These are phyloP conservation scores for Candida lessepsii DNA, from an alignment of 805 yeast genomes.

Conservation along the genomic window DNA sequence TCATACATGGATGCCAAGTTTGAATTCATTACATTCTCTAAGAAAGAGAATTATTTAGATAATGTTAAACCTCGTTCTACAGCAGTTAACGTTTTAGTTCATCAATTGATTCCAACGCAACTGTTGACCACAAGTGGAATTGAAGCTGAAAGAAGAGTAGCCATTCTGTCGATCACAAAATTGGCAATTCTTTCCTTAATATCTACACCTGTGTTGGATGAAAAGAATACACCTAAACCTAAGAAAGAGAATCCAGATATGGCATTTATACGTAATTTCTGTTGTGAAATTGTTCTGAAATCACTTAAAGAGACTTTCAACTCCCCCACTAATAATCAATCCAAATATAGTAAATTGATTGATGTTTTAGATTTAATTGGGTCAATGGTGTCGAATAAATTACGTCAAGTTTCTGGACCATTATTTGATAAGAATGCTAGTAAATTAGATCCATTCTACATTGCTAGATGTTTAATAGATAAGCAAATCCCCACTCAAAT, in stretches of 20 bases:
- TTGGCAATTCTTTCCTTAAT: constrained; percentile 61
- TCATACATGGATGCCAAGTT: constrained; percentile 80
- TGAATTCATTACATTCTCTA: constrained; percentile 77
- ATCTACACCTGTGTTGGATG: constrained; percentile 54
- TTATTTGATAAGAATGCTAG: constrained; percentile 47
- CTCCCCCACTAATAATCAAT: constrained; percentile 7
- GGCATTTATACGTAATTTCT: constrained; percentile 69
- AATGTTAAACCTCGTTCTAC: constrained; percentile 69
- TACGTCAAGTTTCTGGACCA: constrained; percentile 41
- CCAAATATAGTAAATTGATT: constrained; percentile 49
- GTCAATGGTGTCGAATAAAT: constrained; percentile 42
- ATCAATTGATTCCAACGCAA: constrained; percentile 66
- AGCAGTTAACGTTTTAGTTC: constrained; percentile 71
- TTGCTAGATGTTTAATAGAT: constrained; percentile 68
- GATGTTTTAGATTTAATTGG: constrained; percentile 52
- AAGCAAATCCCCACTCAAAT: constrained; percentile 58
- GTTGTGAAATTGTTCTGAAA: constrained; percentile 65
- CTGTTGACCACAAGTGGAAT: constrained; percentile 36
- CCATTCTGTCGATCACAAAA: constrained; percentile 62
- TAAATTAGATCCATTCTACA: constrained; percentile 59
- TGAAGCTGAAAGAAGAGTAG: constrained; percentile 49
- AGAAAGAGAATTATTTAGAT: constrained; percentile 40
- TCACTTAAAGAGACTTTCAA: constrained; percentile 52
- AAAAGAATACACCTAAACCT: constrained; percentile 42
- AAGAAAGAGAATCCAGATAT: constrained; percentile 65